phyloP scores from a whole-genome alignment of 2,329 filamentous ascomycete species.

The Mycocentrospora acerina region DNA sequence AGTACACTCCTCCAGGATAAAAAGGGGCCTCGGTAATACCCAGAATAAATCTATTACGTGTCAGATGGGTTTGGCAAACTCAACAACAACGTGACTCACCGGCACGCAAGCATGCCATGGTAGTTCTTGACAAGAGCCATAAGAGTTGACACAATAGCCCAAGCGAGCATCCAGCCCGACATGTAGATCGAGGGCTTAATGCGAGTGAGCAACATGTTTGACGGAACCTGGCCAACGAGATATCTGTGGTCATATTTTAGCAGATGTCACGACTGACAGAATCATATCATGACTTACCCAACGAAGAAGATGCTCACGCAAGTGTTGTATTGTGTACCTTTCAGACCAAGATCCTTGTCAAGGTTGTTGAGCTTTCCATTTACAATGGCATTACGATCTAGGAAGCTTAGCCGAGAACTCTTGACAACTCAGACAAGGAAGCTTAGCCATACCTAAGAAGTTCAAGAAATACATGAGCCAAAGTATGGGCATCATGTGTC shows the following conservation, averaged over 20 bases:
- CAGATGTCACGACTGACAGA: not conserved
- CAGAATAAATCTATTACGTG: conserved; percentile 20
- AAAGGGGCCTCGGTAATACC: conserved; percentile 34
- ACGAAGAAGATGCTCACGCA: conserved; percentile 63
- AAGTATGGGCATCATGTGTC: conserved; percentile 20
- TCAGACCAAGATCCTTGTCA: conserved; percentile 57
- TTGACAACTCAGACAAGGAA: conserved; percentile 11
- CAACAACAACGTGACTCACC: conserved; percentile 4
- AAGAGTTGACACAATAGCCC: conserved; percentile 36
- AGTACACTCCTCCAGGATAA: conserved; percentile 37
- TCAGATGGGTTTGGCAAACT: not conserved
- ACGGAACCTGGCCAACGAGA: conserved; percentile 39
- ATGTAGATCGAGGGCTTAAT: conserved; percentile 34
- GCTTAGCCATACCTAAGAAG: not conserved
- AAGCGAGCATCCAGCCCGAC: conserved; percentile 35
- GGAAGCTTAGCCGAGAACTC: conserved; percentile 38
- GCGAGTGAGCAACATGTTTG: conserved; percentile 46
- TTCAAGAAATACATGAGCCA: not conserved
- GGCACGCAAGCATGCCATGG: conserved; percentile 32
- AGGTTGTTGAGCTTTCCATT: conserved; percentile 64
- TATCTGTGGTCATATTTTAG: conserved; percentile 7
- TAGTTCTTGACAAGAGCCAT: conserved; percentile 31
- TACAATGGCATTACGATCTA: conserved; percentile 66
- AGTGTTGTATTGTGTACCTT: conserved; percentile 59
- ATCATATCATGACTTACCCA: conserved; percentile 30